Evolutionary conservation across 2,329 filamentous ascomycete species (phyloP), one percentile per base, ranked within the genome.

Genomic region (Ophiostoma ulmi): DNA sequence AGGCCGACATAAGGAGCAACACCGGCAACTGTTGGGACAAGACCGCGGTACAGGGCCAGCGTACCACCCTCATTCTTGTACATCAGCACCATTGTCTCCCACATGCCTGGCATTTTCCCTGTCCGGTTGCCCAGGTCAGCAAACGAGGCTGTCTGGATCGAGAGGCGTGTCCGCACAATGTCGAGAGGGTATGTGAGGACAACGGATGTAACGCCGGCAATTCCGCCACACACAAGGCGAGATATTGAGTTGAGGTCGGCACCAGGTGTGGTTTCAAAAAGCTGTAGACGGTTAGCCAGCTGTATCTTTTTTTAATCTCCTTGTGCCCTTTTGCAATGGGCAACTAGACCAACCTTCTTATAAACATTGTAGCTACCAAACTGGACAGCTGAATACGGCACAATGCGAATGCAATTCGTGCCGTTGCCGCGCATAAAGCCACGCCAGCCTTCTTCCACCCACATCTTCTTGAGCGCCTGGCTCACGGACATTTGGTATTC

Each of bases 361-460:
- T 99, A 99, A 75, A 98, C 88, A 79, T 97, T 98, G 83, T 98
- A 99, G 78, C 93, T 96, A 75, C 94, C 94, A 80, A 99, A 99
- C 78, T 99, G 95, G 58, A 98, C 95, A 13, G 95, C 95, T 68
- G 94, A 98, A 80, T 99, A 99, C 5, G 95, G 95, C 69, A 99
- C 93, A 75, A 99, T 99, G 73, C 95, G 92, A 76, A 99, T 92
- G 84, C 95, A 99, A 80, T 99, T 99, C 73, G 94, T 97, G 74
- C 95, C 95, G 79, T 99, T 99, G 69, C 95, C 95, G 75, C 93
- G 89, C 94, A 99, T 97, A 80, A 98, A 97, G 0, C 95, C 95
- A 79, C 89, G 89, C 93, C 94, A 98, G 70, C 95, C 95, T 81
- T 99, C 95, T 79, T 99, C 95, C 76, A 85, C 89, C 90, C 94